Conservation (phyloP, 805 yeast genomes). For the Starmera pachycereana region DNA sequence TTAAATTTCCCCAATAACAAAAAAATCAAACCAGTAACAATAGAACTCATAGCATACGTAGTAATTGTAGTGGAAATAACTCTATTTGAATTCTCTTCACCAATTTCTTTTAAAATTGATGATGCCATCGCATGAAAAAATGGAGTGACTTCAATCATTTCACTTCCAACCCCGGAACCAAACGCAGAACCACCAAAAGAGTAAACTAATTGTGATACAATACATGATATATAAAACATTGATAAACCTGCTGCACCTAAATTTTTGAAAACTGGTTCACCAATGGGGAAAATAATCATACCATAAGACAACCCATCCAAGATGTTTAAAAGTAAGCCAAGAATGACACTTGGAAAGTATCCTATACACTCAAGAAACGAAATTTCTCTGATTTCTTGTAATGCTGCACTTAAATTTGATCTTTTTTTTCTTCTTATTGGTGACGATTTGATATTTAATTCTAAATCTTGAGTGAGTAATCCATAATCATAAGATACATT, state of each 20-base stretch:
- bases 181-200: conserved; percentile 89
- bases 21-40: conserved; percentile 81
- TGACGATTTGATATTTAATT: too few relatives aligned
- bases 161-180: conserved; percentile 88
- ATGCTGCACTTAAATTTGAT: not conserved
- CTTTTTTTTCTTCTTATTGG: not conserved
- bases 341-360: conserved; percentile 64
- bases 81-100: conserved; percentile 36
- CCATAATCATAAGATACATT: too few relatives aligned
- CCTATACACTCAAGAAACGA: conserved; percentile 5
- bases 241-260: conserved; percentile 87
- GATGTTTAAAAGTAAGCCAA: conserved; percentile 79
- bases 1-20: conserved; percentile 64
- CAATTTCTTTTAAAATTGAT: conserved; percentile 48
- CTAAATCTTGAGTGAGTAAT: too few relatives aligned
- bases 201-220: conserved; percentile 81
- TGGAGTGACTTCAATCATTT: conserved; percentile 99
- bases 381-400: not conserved
- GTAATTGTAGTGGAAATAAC: conserved; percentile 80
- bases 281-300: conserved; percentile 92
- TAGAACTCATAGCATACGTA: conserved; percentile 72
- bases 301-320: conserved; percentile 94
- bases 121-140: conserved; percentile 94
- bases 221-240: conserved; percentile 87
- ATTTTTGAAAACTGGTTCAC: conserved; percentile 63